A percentile compares a stretch with the other conserved stretches of the same genome.
Evolutionary conservation across 2,329 filamentous ascomycete species (phyloP).

Genomic region (Emmonsiellopsis sp.): DNA sequence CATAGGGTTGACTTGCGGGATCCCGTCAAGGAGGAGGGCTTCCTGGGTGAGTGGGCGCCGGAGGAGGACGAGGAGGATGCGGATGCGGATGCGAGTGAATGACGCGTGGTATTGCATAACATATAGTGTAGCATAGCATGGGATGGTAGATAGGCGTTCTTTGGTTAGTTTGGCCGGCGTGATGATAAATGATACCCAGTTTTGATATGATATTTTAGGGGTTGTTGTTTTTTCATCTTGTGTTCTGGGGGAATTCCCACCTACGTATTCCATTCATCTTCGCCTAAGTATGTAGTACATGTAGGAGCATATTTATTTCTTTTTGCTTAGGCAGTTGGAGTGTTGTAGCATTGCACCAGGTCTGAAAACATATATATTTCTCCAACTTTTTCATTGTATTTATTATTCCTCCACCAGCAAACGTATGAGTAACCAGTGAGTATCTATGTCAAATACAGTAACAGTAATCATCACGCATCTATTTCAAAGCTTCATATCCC

Average conservation of each 20-base stretch:
- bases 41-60: conserved; percentile 58
- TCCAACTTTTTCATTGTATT: background rate
- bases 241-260: no score
- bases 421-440: background rate
- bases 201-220: background rate
- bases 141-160: conserved; percentile 6
- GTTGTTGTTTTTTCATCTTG: background rate
- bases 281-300: no score
- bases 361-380: background rate
- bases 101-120: background rate
- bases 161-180: background rate
- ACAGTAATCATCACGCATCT: background rate
- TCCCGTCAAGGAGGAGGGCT: conserved; percentile 65
- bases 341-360: background rate
- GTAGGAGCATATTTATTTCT: background rate
- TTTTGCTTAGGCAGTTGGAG: background rate
- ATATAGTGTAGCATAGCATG: background rate
- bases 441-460: background rate
- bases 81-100: conserved; percentile 12
- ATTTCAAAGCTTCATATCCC: background rate
- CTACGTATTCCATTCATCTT: no score
- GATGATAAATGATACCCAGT: background rate
- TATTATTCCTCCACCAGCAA: background rate
- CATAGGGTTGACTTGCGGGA: conserved; percentile 56
- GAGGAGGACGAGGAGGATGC: conserved; percentile 24